phyloP scores from a whole-genome alignment of 441 rosid species.

The Breynia disticha region DNA sequence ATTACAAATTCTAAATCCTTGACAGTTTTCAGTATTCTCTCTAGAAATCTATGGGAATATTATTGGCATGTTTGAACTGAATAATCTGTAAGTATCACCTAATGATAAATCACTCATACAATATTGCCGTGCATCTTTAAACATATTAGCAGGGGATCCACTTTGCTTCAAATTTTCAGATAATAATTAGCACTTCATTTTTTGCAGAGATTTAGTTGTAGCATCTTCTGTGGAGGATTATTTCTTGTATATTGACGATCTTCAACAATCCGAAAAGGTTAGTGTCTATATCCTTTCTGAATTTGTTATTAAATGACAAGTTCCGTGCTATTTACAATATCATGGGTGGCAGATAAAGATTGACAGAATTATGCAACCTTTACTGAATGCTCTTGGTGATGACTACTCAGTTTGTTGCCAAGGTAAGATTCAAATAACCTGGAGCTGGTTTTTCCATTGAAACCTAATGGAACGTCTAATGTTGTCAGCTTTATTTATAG shows the following conservation, averaged over 20 bases:
- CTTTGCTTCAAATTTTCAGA: conserved; percentile 8
- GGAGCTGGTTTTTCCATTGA: too few relatives aligned
- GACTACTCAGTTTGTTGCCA: conserved; percentile 66
- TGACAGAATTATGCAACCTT: conserved; percentile 42
- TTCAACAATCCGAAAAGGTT: conserved; percentile 58
- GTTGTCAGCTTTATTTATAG: too few relatives aligned
- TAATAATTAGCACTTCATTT: conserved; percentile 19
- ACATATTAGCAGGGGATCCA: too few relatives aligned
- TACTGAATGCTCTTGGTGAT: conserved; percentile 79
- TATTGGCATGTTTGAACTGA: conserved; percentile 93
- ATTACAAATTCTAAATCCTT: conserved; percentile 36
- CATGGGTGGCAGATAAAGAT: conserved; percentile 39
- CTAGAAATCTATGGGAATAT: conserved; percentile 84
- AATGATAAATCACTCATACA: conserved; percentile 4
- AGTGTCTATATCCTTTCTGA: conserved; percentile 7
- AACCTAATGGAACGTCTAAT: too few relatives aligned
- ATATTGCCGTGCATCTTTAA: neutral
- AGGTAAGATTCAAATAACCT: conserved; percentile 33
- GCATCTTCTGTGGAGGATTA: conserved; percentile 92
- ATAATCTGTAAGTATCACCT: conserved; percentile 66
- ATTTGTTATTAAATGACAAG: neutral
- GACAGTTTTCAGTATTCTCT: conserved; percentile 65
- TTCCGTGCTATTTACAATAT: conserved; percentile 1
- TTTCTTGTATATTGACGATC: conserved; percentile 70
- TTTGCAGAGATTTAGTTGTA: conserved; percentile 82